phyloP scores from a whole-genome alignment of 768 basidiomycete species.

The Suillus subaureus region DNA sequence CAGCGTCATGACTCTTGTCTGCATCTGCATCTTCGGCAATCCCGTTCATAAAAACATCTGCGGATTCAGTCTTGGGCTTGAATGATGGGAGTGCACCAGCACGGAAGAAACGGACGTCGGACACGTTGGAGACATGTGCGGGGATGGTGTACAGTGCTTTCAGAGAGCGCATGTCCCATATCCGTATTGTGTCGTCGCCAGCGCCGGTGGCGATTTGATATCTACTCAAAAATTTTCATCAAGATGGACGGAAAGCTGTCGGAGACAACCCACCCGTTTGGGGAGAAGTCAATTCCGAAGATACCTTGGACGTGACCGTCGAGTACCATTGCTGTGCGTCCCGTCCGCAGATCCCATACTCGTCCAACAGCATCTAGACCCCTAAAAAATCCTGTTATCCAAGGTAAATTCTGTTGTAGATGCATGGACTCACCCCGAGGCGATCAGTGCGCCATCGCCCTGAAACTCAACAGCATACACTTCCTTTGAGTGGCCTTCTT shows the following conservation, averaged over 20 bases:
- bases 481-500: constrained; percentile 97
- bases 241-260: background rate
- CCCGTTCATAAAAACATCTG: constrained; percentile 55
- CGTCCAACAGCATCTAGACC: constrained; percentile 96
- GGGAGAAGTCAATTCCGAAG: constrained; percentile 88
- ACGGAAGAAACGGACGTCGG: constrained; percentile 94
- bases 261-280: constrained; percentile 76
- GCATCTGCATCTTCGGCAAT: constrained; percentile 33
- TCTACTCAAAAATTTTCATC: constrained; percentile 43
- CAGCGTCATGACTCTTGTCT: constrained; percentile 32
- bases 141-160: constrained; percentile 96
- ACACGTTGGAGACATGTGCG: constrained; percentile 92
- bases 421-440: constrained; percentile 74
- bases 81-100: constrained; percentile 53
- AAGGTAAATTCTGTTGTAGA: background rate
- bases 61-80: constrained; percentile 36
- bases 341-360: constrained; percentile 96
- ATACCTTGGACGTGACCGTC: constrained; percentile 97
- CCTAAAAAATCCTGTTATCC: constrained; percentile 40
- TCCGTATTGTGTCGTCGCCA: constrained; percentile 95
- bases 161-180: constrained; percentile 97
- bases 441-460: constrained; percentile 88
- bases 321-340: constrained; percentile 95
- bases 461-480: constrained; percentile 97
- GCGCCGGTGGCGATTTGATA: constrained; percentile 98